Conservation (phyloP, 805 yeast species). For the Lachancea lanzarotensis region DNA sequence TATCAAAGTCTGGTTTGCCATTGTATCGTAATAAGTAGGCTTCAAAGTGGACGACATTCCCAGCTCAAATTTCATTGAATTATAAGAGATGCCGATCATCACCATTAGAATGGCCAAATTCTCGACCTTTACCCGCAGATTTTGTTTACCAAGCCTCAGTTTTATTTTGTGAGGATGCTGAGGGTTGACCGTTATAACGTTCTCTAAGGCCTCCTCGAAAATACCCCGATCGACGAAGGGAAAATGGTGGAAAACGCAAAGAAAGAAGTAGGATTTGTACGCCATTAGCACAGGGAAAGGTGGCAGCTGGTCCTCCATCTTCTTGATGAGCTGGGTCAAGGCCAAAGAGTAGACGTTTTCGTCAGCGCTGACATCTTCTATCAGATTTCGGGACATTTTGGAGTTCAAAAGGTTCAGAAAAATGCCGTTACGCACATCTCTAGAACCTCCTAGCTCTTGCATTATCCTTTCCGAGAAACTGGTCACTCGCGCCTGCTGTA, state of each 20-base stretch:
- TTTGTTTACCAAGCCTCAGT: slow-evolving; percentile 22
- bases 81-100: slow-evolving; percentile 25
- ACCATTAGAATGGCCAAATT: slow-evolving; percentile 23
- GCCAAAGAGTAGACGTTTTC: slow-evolving; percentile 24
- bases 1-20: slow-evolving; percentile 13
- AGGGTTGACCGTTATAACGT: slow-evolving; percentile 17
- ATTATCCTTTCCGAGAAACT: slow-evolving; percentile 26
- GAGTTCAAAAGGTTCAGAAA: slow-evolving; percentile 3
- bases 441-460: slow-evolving; percentile 7
- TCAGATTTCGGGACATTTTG: slow-evolving; percentile 3
- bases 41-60: slow-evolving; percentile 3
- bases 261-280: slow-evolving; percentile 26
- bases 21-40: slow-evolving; percentile 9
- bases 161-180: slow-evolving; percentile 17
- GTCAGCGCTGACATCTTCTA: slow-evolving; percentile 25
- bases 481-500: slow-evolving; percentile 19
- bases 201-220: slow-evolving; percentile 27
- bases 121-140: slow-evolving; percentile 27
- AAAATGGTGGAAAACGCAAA: slow-evolving; percentile 23
- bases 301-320: slow-evolving; percentile 24
- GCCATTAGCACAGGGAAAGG: slow-evolving; percentile 19
- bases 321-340: slow-evolving; percentile 18
- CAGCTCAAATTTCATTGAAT: slow-evolving; percentile 15
- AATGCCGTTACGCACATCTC: slow-evolving; percentile 5
- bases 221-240: slow-evolving; percentile 25